These are phyloP conservation scores for Ganoderma multipileum DNA, from an alignment of 1,284 basidiomycete genomes.

Conservation along the genomic window DNA sequence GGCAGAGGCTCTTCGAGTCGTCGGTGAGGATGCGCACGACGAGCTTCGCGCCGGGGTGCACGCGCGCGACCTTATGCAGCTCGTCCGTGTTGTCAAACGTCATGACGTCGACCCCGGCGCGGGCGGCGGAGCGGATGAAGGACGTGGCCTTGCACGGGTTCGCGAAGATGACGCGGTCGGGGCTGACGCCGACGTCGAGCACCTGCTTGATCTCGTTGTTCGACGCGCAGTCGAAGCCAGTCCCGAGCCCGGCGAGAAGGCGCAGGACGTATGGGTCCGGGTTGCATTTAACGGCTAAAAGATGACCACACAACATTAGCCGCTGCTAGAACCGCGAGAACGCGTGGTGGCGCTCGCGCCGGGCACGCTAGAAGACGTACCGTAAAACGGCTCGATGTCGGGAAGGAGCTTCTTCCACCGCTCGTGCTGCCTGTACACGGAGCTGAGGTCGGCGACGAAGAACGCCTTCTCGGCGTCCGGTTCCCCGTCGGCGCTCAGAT, in stretches of 20 bases:
- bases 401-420: slow-evolving; percentile 87
- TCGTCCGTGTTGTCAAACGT: slow-evolving; percentile 99
- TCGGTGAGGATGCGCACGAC: slow-evolving; percentile 96
- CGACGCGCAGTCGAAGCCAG: slow-evolving; percentile 99
- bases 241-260: slow-evolving; percentile 87
- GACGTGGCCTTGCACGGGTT: slow-evolving; percentile 99
- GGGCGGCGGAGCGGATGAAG: slow-evolving; percentile 88
- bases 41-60: slow-evolving; percentile 85
- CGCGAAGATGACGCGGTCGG: slow-evolving; percentile 93
- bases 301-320: slow-evolving; percentile 18
- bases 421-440: slow-evolving; percentile 87
- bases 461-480: slow-evolving; percentile 92
- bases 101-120: slow-evolving; percentile 87
- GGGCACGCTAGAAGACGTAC: slow-evolving; percentile 48
- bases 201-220: slow-evolving; percentile 92
- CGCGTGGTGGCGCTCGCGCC: not conserved
- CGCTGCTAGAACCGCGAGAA: slow-evolving; percentile 20
- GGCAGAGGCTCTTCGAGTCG: slow-evolving; percentile 94
- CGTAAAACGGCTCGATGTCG: slow-evolving; percentile 92
- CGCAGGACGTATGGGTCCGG: slow-evolving; percentile 95
- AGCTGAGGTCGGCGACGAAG: slow-evolving; percentile 93
- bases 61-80: slow-evolving; percentile 91
- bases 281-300: slow-evolving; percentile 93
- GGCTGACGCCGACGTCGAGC: slow-evolving; percentile 75
- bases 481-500: slow-evolving; percentile 56